Conservation (phyloP, 2,329 filamentous ascomycete genomes). For the Penicillium griseofulvum region DNA sequence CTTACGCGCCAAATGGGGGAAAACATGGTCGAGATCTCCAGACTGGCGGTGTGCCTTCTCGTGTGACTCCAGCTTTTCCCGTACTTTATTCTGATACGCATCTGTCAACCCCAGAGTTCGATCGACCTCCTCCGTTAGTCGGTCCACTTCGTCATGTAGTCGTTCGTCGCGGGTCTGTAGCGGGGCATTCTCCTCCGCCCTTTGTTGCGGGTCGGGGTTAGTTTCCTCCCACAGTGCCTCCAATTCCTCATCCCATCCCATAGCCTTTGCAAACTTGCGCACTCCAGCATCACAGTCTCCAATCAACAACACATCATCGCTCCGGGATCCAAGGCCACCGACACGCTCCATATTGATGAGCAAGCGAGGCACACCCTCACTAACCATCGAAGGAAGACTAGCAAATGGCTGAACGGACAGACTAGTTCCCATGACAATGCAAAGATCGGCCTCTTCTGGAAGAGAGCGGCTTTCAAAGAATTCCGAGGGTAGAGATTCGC, state of each 20-base stretch:
- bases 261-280: conserved; percentile 69
- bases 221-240: conserved; percentile 70
- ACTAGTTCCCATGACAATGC: conserved; percentile 86
- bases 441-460: conserved; percentile 66
- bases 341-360: conserved; percentile 86
- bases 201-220: conserved; percentile 60
- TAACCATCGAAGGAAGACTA: conserved; percentile 65
- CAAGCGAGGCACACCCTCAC: conserved; percentile 66
- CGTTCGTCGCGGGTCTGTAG: conserved; percentile 53
- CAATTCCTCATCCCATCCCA: conserved; percentile 84
- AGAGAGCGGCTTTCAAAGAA: conserved; percentile 63
- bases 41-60: conserved; percentile 12
- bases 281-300: conserved; percentile 83
- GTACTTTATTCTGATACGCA: conserved; percentile 44
- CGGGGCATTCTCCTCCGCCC: conserved; percentile 40
- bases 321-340: conserved; percentile 69
- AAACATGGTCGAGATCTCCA: conserved; percentile 35
- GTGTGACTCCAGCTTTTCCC: conserved; percentile 28
- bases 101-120: conserved; percentile 52
- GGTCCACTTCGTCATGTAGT: conserved; percentile 57
- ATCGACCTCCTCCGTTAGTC: conserved; percentile 59
- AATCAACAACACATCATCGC: conserved; percentile 81
- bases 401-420: conserved; percentile 87
- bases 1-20: conserved; percentile 34
- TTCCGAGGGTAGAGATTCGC: conserved; percentile 64